phyloP scores from a whole-genome alignment of 495 filamentous ascomycete genomes.

The Daldinia concentrica region DNA sequence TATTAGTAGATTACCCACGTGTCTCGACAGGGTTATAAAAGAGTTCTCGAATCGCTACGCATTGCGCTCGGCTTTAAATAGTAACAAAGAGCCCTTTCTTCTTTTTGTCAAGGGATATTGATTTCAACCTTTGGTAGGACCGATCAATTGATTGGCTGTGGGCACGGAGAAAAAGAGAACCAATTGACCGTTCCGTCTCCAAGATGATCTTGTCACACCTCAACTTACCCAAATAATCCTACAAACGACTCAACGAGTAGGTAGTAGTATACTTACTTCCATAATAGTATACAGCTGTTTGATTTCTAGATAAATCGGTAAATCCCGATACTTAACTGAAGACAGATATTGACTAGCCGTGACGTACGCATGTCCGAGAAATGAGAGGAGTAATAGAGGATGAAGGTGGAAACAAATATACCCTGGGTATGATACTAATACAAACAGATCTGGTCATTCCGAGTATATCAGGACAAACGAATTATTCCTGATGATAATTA shows the following conservation, averaged over 20 bases:
- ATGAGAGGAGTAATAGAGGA: neutral
- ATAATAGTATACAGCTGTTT: neutral
- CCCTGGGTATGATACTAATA: neutral
- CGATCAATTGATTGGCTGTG: constrained; percentile 6
- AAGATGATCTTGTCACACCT: constrained; percentile 1
- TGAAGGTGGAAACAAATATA: neutral
- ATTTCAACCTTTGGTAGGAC: constrained; percentile 1
- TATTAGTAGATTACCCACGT: constrained; percentile 12
- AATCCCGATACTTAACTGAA: neutral
- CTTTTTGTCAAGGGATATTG: constrained; percentile 14
- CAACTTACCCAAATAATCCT: neutral
- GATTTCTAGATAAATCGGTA: neutral
- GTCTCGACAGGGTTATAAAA: constrained; percentile 18
- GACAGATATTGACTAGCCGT: neutral
- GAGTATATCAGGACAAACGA: neutral
- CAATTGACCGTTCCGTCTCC: neutral
- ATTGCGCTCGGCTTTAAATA: constrained; percentile 25
- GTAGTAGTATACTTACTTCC: neutral
- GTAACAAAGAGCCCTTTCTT: constrained; percentile 13
- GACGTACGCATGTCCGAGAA: neutral
- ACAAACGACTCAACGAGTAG: no score
- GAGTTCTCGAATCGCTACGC: constrained; percentile 4
- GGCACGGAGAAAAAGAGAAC: constrained; percentile 9
- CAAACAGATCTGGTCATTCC: neutral
- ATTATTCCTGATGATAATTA: neutral